phyloP scores from a whole-genome alignment of 352 stramenopile species.

The Aphanomyces stellatus region DNA sequence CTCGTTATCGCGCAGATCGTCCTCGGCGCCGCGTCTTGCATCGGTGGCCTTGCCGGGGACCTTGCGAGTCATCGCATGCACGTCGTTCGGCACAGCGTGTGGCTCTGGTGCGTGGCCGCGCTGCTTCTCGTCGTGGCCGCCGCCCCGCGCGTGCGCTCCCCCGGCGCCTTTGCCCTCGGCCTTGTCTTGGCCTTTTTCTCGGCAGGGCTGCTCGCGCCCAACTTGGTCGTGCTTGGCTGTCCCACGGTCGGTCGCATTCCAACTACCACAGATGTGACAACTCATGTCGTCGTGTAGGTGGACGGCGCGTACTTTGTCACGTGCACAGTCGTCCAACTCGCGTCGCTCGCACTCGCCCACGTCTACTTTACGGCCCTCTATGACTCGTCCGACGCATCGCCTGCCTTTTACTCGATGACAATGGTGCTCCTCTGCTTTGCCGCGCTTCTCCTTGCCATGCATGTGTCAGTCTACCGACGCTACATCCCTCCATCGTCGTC shows the following conservation, averaged over 20 bases:
- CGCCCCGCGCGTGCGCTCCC: background rate
- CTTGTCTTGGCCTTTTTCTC: background rate
- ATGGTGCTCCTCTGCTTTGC: background rate
- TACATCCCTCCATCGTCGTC: background rate
- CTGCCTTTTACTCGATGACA: background rate
- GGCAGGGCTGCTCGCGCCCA: constrained; percentile 5
- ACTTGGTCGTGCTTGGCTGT: background rate
- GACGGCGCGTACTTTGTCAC: background rate
- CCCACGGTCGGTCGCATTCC: background rate
- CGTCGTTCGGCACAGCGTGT: background rate
- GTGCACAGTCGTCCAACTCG: background rate
- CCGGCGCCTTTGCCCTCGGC: background rate
- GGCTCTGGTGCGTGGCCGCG: background rate
- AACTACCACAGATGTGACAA: background rate
- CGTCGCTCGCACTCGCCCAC: background rate
- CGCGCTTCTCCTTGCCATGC: background rate
- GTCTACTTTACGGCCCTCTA: background rate
- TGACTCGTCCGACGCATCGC: background rate
- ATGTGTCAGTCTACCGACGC: background rate
- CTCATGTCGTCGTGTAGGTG: too few relatives aligned
- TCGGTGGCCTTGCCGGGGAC: constrained; percentile 7
- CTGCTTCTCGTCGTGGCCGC: background rate
- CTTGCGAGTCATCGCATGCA: background rate
- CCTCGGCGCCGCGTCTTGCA: background rate
- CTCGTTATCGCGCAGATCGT: background rate